A percentile compares a stretch with the other conserved stretches of the same genome.
Evolutionary conservation across 2,329 filamentous ascomycete genomes (phyloP).

Genomic region (Colletotrichum cereale): DNA sequence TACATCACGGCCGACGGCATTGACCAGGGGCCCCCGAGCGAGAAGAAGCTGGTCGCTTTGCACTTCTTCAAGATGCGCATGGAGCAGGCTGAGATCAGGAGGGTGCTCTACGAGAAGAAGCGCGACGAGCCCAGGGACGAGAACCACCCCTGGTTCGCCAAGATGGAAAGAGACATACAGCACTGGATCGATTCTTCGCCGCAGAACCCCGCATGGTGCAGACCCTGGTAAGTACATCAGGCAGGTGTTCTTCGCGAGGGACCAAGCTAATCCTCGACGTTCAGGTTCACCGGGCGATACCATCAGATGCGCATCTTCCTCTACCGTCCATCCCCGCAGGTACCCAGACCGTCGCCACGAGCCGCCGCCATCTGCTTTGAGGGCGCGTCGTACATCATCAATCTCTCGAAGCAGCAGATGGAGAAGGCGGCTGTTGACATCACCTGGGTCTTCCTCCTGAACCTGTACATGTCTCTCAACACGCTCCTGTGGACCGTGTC

Average conservation of each 20-base stretch:
- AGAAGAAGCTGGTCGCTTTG: conserved; percentile 89
- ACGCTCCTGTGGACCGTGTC: conserved; percentile 93
- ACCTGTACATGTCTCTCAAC: conserved; percentile 92
- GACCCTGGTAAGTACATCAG: conserved; percentile 75
- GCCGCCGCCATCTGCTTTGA: conserved; percentile 88
- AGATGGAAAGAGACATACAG: conserved; percentile 83
- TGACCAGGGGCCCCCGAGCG: conserved; percentile 75
- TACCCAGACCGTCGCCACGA: conserved; percentile 84
- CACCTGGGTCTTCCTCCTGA: conserved; percentile 93
- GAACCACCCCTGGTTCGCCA: conserved; percentile 85
- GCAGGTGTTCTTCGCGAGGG: not conserved
- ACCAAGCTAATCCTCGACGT: conserved; percentile 30
- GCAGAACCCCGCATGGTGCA: conserved; percentile 77
- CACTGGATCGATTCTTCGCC: conserved; percentile 85
- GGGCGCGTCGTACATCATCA: conserved; percentile 84
- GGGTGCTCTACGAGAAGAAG: conserved; percentile 88
- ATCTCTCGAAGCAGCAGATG: conserved; percentile 84
- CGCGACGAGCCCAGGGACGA: conserved; percentile 81
- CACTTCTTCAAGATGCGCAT: conserved; percentile 95
- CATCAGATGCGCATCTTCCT: conserved; percentile 92
- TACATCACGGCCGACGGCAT: conserved; percentile 86
- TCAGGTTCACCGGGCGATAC: conserved; percentile 75
- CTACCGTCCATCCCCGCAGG: conserved; percentile 91
- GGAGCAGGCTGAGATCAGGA: conserved; percentile 87
- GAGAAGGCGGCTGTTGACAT: conserved; percentile 81